Base-by-base conservation (phyloP, 345 rosid species). In the Rhizophora mangle region DNA sequence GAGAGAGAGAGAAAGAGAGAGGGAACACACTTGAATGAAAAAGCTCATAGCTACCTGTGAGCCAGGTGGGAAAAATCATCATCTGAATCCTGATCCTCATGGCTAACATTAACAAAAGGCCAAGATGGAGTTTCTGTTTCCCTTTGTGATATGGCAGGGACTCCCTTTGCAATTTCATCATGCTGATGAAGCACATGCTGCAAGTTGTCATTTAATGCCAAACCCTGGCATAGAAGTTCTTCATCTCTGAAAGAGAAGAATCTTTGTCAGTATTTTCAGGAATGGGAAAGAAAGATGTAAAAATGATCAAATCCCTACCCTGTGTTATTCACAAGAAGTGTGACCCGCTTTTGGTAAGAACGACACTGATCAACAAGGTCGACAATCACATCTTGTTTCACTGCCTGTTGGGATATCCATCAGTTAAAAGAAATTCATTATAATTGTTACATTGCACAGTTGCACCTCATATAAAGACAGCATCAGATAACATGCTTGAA, bases 311-410 rank as follows among this genome's bases (percentile, higher is more conserved):
- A 69, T 74, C 65, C 93, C 79, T 83, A 92, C 99, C 47, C 57
- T 13, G 96, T 79, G 72, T 65, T 75, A 73, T 86, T 92, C 78
- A 92, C 97, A 76, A 95, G 90, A 80, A 85, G 83, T 92, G 83
- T 75, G 74, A 85, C 90, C 57, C 93, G 87, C 49, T 85, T 82
- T 74, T 90, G 96, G 82, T 91, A 92, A 69, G 88, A 84, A 62
- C 86, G 92, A 63, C 99, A 92, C 73, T 95, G 99, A 60, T 85
- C 93, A 24, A 90, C 96, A 71, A 95, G 89, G 72, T 95, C 99
- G 70, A 92, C 87, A 71, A 95, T 86, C 69, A 92, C 73, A 73
- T 95, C 99, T 82, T 95, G 85, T 78, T 86, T 90, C 76, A 90
- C 59, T 46, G 84, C 88, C 99, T 95, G 89, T 68, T 76, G 82